Conservation (phyloP, 176 grass and related monocot genomes). For the Panicum miliaceum region DNA sequence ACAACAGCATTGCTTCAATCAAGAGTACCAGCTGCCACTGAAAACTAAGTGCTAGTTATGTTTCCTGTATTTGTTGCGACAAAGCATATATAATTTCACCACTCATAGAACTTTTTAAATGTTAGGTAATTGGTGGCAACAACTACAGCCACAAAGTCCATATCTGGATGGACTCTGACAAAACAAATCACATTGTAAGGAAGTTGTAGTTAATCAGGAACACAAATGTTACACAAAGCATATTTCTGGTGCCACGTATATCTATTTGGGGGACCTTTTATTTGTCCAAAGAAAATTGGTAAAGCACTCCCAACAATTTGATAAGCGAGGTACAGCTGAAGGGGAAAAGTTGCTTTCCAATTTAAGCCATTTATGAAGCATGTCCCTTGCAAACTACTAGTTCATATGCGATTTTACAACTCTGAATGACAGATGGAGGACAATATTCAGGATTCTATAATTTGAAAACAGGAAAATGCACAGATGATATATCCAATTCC, state of each 20-base stretch:
- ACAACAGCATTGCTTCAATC: background rate
- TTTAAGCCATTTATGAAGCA: constrained; percentile 9
- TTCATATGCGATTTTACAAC: background rate
- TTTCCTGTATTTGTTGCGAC: constrained; percentile 19
- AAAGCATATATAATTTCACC: background rate
- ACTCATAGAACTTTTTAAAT: background rate
- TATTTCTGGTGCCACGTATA: background rate
- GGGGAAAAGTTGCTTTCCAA: background rate
- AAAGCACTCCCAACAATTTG: constrained; percentile 9
- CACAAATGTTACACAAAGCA: background rate
- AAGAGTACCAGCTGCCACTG: background rate
- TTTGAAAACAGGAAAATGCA: constrained; percentile 14
- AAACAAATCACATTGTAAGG: background rate
- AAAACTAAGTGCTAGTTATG: background rate
- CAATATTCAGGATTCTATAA: background rate
- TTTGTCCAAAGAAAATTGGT: background rate
- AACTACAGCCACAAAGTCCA: background rate
- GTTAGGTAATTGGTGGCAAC: background rate
- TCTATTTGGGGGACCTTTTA: background rate
- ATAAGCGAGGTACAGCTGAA: background rate
- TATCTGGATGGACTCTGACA: background rate
- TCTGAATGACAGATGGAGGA: background rate
- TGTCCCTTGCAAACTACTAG: constrained; percentile 14
- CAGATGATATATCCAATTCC: background rate
- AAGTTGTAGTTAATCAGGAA: constrained; percentile 1